Conservation (phyloP, 805 yeast species). For the Candida loeiensis region DNA sequence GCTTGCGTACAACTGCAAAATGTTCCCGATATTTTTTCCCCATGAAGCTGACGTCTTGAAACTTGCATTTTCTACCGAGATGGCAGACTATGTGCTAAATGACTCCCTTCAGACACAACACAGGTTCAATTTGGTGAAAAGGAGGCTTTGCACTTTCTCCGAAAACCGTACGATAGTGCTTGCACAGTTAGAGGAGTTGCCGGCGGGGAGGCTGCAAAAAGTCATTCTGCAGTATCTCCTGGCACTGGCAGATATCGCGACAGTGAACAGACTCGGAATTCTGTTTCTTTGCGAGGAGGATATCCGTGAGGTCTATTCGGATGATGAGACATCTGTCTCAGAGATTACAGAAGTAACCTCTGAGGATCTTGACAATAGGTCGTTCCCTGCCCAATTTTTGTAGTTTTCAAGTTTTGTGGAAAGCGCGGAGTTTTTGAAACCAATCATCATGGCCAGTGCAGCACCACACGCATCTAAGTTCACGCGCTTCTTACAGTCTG, state of each 20-base stretch:
- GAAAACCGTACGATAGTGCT: conserved; percentile 1
- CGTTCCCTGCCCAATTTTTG: conserved; percentile 7
- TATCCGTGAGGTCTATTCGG: neutral
- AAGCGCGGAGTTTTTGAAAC: conserved; percentile 3
- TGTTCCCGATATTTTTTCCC: conserved; percentile 13
- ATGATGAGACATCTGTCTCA: too few relatives aligned
- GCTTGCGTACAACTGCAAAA: conserved; percentile 12
- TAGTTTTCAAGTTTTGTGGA: conserved; percentile 8
- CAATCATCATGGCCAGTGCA: conserved; percentile 23
- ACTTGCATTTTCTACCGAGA: neutral
- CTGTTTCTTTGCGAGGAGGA: conserved; percentile 2
- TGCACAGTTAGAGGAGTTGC: conserved; percentile 4
- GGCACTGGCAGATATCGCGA: neutral
- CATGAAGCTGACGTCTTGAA: conserved; percentile 12
- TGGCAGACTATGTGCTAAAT: neutral
- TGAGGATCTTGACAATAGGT: too few relatives aligned
- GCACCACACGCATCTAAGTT: conserved; percentile 50
- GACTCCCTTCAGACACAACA: conserved; percentile 7
- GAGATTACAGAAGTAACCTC: too few relatives aligned
- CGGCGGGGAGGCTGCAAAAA: neutral
- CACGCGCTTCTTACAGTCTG: conserved; percentile 70
- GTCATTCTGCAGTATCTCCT: conserved; percentile 1
- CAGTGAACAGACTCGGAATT: conserved; percentile 3
- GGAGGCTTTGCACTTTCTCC: neutral
- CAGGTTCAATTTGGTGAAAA: conserved; percentile 1